Base-by-base conservation (phyloP, 495 filamentous ascomycete species). In the Poronia punctata region DNA sequence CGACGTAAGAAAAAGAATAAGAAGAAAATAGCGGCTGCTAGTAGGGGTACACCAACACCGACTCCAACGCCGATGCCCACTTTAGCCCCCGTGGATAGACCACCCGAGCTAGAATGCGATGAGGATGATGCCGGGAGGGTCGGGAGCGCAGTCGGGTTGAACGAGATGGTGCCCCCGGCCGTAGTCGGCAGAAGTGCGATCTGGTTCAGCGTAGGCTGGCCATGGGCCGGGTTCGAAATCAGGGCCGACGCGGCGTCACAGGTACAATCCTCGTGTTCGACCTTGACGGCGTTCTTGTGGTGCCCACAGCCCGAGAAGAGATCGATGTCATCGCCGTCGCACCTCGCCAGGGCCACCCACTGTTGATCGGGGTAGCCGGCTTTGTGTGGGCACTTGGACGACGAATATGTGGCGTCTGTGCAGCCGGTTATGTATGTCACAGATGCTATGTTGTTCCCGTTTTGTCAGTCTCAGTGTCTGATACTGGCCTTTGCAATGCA, bases 361-460 rank as follows among this genome's bases (percentile, higher is more conserved):
- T 53, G 50, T 26, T 53, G 45, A 18, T 49, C 37, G 4, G 50
- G 46, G 23, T 53, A 53, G 8, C 41, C 45, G 23, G 43, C 46
- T 12, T 52, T 52, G 22, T 52, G 46, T n/a, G 49, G 46, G 36
- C 49, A 52, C 20, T 48, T 36, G 12, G 36, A 27, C 0, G 49
- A 52, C 1, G 31, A 45, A 28, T 44, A 52, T 1, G 44, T 48
- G 7, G 49, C 28, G 38, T 63, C 57, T 19, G 49, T 62, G 22
- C 61, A 65, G 5, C 59, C 61, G 4, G 55, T 54, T 12, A 65
- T 40, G 38, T 65, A 65, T 2, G 59, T 65, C 5, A 52, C 47
- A 9, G 46, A 50, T 10, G 26, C 48, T 50, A 34, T 27, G 19
- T 40, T 31, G 3, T 31, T 31, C 27, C n/a, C n/a, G n/a, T n/a